Percentiles rank a stretch among this genome's conserved stretches.
These are phyloP conservation scores for Aspergillus sclerotioniger DNA, from an alignment of 495 filamentous ascomycete species.

Conservation along the genomic window DNA sequence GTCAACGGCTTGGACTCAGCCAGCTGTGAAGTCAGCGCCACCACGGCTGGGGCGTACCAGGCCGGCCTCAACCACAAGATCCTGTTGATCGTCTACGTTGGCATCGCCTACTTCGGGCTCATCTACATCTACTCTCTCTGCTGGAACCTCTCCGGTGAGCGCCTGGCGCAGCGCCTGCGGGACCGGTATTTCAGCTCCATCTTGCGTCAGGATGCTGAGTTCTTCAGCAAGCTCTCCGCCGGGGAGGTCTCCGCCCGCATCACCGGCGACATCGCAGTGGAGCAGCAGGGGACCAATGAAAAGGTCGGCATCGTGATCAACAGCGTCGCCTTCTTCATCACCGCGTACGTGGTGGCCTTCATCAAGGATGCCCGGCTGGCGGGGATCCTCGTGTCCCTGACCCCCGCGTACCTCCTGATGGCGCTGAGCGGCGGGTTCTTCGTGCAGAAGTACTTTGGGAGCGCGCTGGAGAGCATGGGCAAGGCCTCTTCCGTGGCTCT, in stretches of 20 bases:
- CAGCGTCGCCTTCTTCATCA: slow-evolving; percentile 59
- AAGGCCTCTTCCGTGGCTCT: slow-evolving; percentile 49
- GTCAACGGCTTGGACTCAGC: no score
- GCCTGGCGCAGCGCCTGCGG: slow-evolving; percentile 60
- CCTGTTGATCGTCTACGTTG: slow-evolving; percentile 61
- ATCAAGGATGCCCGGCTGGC: slow-evolving; percentile 50
- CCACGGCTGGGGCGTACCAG: no score
- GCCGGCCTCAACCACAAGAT: slow-evolving; percentile 61
- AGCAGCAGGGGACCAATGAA: slow-evolving; percentile 62
- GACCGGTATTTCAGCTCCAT: slow-evolving; percentile 55
- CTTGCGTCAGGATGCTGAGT: slow-evolving; percentile 59
- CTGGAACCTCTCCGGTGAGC: slow-evolving; percentile 61
- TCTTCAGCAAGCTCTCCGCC: slow-evolving; percentile 55
- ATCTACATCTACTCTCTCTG: slow-evolving; percentile 54
- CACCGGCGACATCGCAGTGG: slow-evolving; percentile 57
- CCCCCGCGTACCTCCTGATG: slow-evolving; percentile 67
- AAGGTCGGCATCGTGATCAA: slow-evolving; percentile 63
- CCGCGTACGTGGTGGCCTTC: slow-evolving; percentile 63
- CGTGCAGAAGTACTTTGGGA: slow-evolving; percentile 56
- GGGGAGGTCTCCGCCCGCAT: slow-evolving; percentile 62
- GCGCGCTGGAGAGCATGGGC: slow-evolving; percentile 51
- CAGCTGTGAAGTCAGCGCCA: no score
- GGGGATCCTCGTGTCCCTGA: slow-evolving; percentile 49
- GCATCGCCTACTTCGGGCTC: slow-evolving; percentile 58
- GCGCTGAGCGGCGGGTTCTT: slow-evolving; percentile 57